Conservation (phyloP, 1,139 yeast species). For the Yamadazyma sp. region DNA sequence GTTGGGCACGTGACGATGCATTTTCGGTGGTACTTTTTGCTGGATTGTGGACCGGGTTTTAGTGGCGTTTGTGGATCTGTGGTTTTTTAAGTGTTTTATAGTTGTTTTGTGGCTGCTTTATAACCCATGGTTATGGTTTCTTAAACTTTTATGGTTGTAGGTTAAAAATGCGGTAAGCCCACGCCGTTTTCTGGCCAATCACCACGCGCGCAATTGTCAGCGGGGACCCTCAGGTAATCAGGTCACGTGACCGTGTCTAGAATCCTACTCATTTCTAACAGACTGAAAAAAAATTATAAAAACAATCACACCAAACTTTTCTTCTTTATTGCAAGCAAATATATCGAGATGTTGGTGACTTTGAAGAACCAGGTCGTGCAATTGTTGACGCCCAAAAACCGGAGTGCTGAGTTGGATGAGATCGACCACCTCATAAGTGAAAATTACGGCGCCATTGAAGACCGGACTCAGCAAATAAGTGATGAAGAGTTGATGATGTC, state of each 20-base stretch:
- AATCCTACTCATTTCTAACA: neutral
- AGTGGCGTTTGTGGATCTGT: too few relatives aligned
- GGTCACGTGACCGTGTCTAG: conserved; percentile 4
- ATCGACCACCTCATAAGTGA: conserved; percentile 36
- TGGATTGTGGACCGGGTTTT: too few relatives aligned
- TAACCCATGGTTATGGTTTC: too few relatives aligned
- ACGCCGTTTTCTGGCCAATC: too few relatives aligned
- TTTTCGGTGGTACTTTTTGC: too few relatives aligned
- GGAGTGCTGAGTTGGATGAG: conserved; percentile 34
- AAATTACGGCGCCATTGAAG: conserved; percentile 42
- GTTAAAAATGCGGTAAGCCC: too few relatives aligned
- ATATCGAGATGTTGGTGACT: conserved; percentile 31
- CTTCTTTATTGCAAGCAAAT: neutral
- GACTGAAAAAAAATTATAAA: conserved; percentile 5
- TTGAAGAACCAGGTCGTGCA: conserved; percentile 36
- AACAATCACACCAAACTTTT: conserved; percentile 2
- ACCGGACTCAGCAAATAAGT: conserved; percentile 38
- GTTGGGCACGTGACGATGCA: too few relatives aligned
- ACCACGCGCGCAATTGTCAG: conserved; percentile 11
- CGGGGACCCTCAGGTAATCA: conserved; percentile 10
- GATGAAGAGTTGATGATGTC: conserved; percentile 41
- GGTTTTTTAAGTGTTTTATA: too few relatives aligned
- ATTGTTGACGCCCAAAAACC: conserved; percentile 21
- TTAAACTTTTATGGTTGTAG: too few relatives aligned
- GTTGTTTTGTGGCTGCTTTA: too few relatives aligned